Percentiles rank a stretch among this genome's conserved stretches.
Evolutionary conservation across 2,329 filamentous ascomycete species (phyloP).

Genomic region (Ophiostoma sp.): DNA sequence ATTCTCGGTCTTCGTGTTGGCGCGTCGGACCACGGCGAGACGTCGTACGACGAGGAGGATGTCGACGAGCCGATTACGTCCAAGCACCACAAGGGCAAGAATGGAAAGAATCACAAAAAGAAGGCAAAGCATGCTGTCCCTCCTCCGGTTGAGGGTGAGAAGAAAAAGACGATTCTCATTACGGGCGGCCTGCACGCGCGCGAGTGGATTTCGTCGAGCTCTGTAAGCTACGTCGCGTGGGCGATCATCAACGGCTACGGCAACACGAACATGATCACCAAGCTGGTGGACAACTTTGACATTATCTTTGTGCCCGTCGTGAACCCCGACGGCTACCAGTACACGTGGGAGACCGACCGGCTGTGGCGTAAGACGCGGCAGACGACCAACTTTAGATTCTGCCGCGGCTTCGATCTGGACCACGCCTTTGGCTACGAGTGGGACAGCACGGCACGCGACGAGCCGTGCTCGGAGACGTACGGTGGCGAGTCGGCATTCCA

Average conservation of each 20-base stretch:
- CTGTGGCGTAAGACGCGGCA: conserved; percentile 95
- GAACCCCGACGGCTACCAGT: conserved; percentile 92
- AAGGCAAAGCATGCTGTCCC: no score
- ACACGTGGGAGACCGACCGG: conserved; percentile 85
- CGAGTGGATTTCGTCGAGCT: conserved; percentile 93
- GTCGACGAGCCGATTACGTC: no score
- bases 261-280: conserved; percentile 64
- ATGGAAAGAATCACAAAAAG: no score
- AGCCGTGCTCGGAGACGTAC: conserved; percentile 88
- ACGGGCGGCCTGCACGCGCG: conserved; percentile 85
- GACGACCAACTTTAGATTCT: conserved; percentile 73
- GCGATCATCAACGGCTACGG: conserved; percentile 78
- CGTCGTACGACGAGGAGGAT: no score
- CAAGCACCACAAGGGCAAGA: no score
- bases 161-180: conserved; percentile 42
- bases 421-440: conserved; percentile 80
- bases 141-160: not conserved
- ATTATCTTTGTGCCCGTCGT: conserved; percentile 81
- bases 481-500: conserved; percentile 79
- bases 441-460: conserved; percentile 59
- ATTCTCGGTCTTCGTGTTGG: conserved; percentile 79
- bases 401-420: conserved; percentile 82
- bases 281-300: conserved; percentile 77
- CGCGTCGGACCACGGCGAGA: conserved; percentile 27
- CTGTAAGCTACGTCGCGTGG: conserved; percentile 86